Evolutionary conservation across 371 early-diverging fungal genomes (phyloP).

Genomic region (Gilbertella persicaria): DNA sequence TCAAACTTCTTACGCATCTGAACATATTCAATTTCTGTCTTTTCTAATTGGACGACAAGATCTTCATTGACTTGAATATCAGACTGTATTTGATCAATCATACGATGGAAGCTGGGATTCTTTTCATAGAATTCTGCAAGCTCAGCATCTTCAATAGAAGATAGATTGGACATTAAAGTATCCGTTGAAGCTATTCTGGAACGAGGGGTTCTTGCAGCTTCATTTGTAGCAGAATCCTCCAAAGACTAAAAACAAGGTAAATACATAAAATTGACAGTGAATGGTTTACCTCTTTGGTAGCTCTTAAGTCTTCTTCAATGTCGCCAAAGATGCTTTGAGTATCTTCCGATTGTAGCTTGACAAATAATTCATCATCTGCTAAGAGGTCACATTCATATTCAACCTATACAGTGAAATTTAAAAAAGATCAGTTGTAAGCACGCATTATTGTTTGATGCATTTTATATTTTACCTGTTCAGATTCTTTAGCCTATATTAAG

Average conservation of each 20-base stretch:
- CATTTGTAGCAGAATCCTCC: neutral
- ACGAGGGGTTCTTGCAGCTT: neutral
- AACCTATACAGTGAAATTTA: slow-evolving; percentile 3
- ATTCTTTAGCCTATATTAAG: slow-evolving; percentile 10
- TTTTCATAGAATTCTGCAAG: slow-evolving; percentile 14
- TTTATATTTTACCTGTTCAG: slow-evolving; percentile 5
- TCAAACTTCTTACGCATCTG: slow-evolving; percentile 69
- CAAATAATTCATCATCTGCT: slow-evolving; percentile 28
- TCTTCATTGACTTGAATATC: slow-evolving; percentile 70
- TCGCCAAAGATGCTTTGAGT: slow-evolving; percentile 21
- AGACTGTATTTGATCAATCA: slow-evolving; percentile 62
- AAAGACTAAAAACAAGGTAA: neutral
- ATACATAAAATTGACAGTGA: neutral
- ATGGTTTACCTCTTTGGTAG: neutral
- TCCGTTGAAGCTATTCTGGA: slow-evolving; percentile 18
- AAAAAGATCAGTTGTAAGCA: too few relatives aligned
- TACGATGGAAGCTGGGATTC: slow-evolving; percentile 39
- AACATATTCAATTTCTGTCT: slow-evolving; percentile 54
- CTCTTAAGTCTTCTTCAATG: slow-evolving; percentile 12
- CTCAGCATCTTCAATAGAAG: slow-evolving; percentile 5
- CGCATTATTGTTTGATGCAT: too few relatives aligned
- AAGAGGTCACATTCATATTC: slow-evolving; percentile 23
- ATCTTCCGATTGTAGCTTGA: slow-evolving; percentile 25
- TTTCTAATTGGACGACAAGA: slow-evolving; percentile 55
- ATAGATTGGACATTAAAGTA: slow-evolving; percentile 10